Conservation (phyloP, 495 filamentous ascomycete species). For the Trichoderma erinaceum region DNA sequence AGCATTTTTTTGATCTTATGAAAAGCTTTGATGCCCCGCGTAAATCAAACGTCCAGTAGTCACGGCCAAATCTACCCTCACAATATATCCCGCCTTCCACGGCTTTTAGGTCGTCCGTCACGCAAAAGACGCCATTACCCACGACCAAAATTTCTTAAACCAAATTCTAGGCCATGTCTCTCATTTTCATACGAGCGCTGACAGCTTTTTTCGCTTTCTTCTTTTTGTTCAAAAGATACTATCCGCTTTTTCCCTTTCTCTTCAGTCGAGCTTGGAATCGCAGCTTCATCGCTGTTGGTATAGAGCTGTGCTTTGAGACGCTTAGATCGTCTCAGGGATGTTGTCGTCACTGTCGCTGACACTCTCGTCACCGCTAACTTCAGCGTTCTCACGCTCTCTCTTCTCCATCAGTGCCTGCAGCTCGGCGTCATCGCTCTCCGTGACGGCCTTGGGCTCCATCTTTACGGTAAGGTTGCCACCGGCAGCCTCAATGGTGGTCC, state of each 20-base stretch:
- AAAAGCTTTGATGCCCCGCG: neutral
- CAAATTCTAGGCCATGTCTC: conserved; percentile 13
- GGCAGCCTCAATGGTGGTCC: conserved; percentile 62
- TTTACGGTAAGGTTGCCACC: conserved; percentile 77
- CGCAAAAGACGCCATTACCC: conserved; percentile 5
- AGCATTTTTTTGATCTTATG: neutral
- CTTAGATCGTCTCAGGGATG: conserved; percentile 42
- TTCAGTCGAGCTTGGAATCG: neutral
- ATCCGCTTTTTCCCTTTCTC: neutral
- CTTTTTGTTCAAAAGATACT: neutral
- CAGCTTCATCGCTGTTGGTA: conserved; percentile 1
- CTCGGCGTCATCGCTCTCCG: conserved; percentile 95
- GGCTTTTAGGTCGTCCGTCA: conserved; percentile 5
- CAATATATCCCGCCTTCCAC: neutral
- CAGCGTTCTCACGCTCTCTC: conserved; percentile 93
- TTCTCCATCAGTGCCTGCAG: conserved; percentile 98
- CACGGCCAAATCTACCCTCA: neutral
- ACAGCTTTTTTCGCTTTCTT: neutral
- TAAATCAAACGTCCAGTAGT: neutral
- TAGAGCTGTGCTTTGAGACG: neutral
- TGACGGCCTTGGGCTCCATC: conserved; percentile 99
- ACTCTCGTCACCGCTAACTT: conserved; percentile 94
- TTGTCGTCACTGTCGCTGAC: conserved; percentile 87
- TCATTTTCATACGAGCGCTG: conserved; percentile 7
- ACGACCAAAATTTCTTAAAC: conserved; percentile 7